Evolutionary conservation across 2,329 filamentous ascomycete species (phyloP), one percentile per base, ranked within the genome.

Genomic region (Colletotrichum tropicale): DNA sequence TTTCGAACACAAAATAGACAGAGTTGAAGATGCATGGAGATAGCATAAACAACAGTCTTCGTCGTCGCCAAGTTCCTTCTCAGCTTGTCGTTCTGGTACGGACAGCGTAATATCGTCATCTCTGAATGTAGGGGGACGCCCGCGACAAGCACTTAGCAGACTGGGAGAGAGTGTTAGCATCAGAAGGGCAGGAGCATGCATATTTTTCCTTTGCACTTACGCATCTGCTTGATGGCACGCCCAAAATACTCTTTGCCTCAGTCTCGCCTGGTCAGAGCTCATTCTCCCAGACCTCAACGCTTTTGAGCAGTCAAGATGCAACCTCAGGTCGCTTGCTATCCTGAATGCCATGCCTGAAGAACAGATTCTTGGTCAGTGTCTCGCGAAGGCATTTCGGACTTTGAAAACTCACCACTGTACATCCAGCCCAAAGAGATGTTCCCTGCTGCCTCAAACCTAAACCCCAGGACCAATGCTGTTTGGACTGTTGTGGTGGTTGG

Each of bases 211-310:
- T 7, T 21, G 10, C 2, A 66, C 68, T 55, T 6, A 76, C 74
- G 55, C 68, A 28, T 76, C 74, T 32, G 68, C 64, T 6, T 62
- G 12, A 21, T 74, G 34, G 8, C 74, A 76, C 5, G 69, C 74
- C 74, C 74, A 76, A 10, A 76, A 76, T 6, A 76, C 74, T 16
- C 58, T 73, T 5, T 65, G 43, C 26, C 74, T 58, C 10, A 74
- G 52, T 15, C 28, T 36, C 4, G 74, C 74, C 21, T 60, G 18
- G 1, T 76, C 70, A 0, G 28, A 10, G 18, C 15, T 60, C 64
- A 76, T 74, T 18, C 55, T 43, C 3, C 70, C 64, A 10, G 70
- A 65, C 6, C 56, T 18, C 13, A 76, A n/a, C 18, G 58, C 43
- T 30, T 68, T 68, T 10, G 74, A 69, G 21, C 70, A 65, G 28